Percentiles rank a stretch among this genome's conserved stretches.
Evolutionary conservation across 2,329 filamentous ascomycete species (phyloP).

Genomic region (Paecilomyces sp.): DNA sequence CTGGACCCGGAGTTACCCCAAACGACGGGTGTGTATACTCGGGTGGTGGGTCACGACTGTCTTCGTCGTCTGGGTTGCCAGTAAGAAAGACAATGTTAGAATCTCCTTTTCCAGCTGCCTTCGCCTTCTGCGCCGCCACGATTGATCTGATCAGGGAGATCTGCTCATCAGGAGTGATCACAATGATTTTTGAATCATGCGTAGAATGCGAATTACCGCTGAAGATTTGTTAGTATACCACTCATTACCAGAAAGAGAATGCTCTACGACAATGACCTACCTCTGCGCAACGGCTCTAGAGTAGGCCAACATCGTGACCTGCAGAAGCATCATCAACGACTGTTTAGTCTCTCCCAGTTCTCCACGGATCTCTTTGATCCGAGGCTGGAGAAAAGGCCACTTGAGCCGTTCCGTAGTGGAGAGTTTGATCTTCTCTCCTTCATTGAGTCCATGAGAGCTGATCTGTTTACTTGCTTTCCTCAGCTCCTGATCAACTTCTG

Average conservation of each 20-base stretch:
- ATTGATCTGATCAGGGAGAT: not conserved
- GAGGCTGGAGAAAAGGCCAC: not conserved
- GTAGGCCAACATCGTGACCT: not conserved
- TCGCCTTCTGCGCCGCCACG: not conserved
- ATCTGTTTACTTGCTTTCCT: not conserved
- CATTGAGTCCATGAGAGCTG: not conserved
- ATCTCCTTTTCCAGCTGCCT: not conserved
- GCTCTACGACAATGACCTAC: too few species aligned
- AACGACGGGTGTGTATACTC: too few species aligned
- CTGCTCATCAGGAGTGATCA: not conserved
- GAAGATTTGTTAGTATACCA: too few species aligned
- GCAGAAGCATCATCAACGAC: not conserved
- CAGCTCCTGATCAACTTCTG: not conserved
- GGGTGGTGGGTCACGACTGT: not conserved
- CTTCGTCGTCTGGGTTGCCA: not conserved
- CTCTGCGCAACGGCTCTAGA: not conserved
- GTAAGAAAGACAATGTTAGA: not conserved
- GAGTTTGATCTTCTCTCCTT: not conserved
- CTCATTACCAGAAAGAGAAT: too few species aligned
- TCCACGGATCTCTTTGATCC: not conserved
- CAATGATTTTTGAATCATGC: not conserved
- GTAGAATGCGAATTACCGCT: not conserved
- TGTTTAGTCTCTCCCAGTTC: not conserved
- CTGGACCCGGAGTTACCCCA: too few species aligned
- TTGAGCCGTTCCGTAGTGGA: not conserved